Base-by-base conservation (phyloP, 2,329 filamentous ascomycete genomes). In the Alternaria angustiovoidea region DNA sequence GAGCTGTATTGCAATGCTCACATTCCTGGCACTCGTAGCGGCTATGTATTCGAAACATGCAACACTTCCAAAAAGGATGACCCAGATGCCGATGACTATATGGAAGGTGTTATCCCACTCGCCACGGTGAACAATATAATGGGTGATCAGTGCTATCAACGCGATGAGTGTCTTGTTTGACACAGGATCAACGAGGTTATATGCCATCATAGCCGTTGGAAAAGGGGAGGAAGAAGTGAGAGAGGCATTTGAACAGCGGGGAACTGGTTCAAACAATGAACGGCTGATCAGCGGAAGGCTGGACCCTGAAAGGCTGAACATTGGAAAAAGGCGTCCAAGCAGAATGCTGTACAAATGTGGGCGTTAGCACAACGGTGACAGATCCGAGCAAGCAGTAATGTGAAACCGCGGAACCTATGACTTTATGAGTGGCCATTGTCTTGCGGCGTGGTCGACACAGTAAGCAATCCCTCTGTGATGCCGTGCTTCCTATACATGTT, bases 31-130 rank as follows among this genome's bases (percentile, higher is more conserved):
- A 7, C 22, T 51, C 22, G 66, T 43, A 47, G 67, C 62, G 20
- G 59, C 57, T 7, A 55, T 5, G 52, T 70, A 73, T 42, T 71
- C 67, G 16, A 63, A 42, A 24, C 58, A 56, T 36, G 64, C 65
- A 26, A 73, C 20, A 4, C 61, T 55, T 14, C 58, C 59, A 11
- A 75, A 70, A 5, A 57, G 55, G 12, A 69, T 7, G 8, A 52
- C 26, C 67, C 69, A 75, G 5, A 48, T 28, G 5, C 44, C 42
- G 7, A 71, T 24, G 14, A 74, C 32, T 1, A 61, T 16, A 53
- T 71, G 62, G 6, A 66, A 55, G 3, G 30, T 11, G 18, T 68
- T 68, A 34, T 75, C 71, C 66, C 67, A 74, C 54, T 75, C 71
- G n/a, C 60, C 63, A 26, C 55, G 59, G 36, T 70, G 67, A 14